phyloP scores from a whole-genome alignment of 148 eudicot species.

The Heliamphora exappendiculata region DNA sequence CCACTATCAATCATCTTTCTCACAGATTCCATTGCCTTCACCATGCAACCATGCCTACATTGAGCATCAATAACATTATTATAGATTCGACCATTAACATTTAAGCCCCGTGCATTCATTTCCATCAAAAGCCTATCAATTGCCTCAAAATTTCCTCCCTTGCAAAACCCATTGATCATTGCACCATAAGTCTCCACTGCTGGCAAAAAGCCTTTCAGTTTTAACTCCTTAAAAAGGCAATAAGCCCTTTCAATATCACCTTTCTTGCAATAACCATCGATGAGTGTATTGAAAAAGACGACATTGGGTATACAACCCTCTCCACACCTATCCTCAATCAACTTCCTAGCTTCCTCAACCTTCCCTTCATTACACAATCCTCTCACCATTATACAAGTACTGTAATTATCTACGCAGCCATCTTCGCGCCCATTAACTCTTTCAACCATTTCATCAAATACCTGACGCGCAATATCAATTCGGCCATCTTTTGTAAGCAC shows the following conservation, averaged over 20 bases:
- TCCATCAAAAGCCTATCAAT: constrained; percentile 58
- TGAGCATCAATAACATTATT: constrained; percentile 62
- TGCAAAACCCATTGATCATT: constrained; percentile 60
- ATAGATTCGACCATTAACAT: constrained; percentile 45
- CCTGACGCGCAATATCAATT: constrained; percentile 31
- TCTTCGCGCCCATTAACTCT: constrained; percentile 33
- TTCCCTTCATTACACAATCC: constrained; percentile 70
- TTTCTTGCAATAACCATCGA: constrained; percentile 75
- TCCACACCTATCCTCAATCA: constrained; percentile 88
- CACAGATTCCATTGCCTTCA: constrained; percentile 43
- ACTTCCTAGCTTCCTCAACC: constrained; percentile 63
- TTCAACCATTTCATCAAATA: constrained; percentile 63
- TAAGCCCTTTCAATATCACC: constrained; percentile 46
- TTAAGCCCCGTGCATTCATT: constrained; percentile 64
- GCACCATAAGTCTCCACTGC: constrained; percentile 75
- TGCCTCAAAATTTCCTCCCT: constrained; percentile 44
- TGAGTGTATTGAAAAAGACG: constrained; percentile 70
- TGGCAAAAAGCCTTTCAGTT: constrained; percentile 61
- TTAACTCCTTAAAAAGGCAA: constrained; percentile 50
- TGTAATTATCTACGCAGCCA: constrained; percentile 58
- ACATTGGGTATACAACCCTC: constrained; percentile 69
- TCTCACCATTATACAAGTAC: constrained; percentile 62
- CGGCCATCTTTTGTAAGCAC: constrained; percentile 40
- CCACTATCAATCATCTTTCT: constrained; percentile 45
- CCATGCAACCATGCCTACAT: constrained; percentile 40